phyloP scores from a whole-genome alignment of 768 basidiomycete genomes.

The Pleurotus tuber-regium region DNA sequence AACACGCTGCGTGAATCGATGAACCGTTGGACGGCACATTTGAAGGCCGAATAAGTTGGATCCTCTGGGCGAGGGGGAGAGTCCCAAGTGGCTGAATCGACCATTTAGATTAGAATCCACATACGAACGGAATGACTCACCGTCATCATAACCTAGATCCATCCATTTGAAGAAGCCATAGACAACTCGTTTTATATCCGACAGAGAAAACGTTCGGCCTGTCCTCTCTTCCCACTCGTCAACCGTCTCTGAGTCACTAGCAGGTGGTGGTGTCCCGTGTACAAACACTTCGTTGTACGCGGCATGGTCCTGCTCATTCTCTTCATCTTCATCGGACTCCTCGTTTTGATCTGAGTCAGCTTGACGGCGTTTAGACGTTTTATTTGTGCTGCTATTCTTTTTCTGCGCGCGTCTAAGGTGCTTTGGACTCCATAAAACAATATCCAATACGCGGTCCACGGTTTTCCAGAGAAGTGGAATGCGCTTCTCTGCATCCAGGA shows the following conservation, averaged over 20 bases:
- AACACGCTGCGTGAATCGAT: conserved; percentile 58
- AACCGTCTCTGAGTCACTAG: conserved; percentile 52
- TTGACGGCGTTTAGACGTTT: conserved; percentile 24
- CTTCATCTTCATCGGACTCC: conserved; percentile 21
- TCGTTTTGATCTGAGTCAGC: conserved; percentile 23
- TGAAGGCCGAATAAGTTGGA: conserved; percentile 59
- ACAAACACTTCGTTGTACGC: conserved; percentile 43
- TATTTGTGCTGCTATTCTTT: conserved; percentile 16
- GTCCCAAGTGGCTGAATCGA: conserved; percentile 91
- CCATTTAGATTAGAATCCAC: too few relatives aligned
- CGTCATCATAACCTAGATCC: conserved; percentile 90
- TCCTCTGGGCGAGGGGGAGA: conserved; percentile 70
- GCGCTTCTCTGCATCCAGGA: conserved; percentile 67
- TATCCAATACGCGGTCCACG: conserved; percentile 87
- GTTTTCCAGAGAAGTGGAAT: conserved; percentile 86
- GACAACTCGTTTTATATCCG: conserved; percentile 60
- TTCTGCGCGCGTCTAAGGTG: conserved; percentile 20
- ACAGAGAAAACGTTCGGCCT: conserved; percentile 35
- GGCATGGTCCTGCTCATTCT: conserved; percentile 26
- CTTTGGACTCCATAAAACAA: conserved; percentile 58
- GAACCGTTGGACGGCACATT: conserved; percentile 64
- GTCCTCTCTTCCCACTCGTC: conserved; percentile 58
- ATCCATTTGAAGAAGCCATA: conserved; percentile 94
- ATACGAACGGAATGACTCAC: too few relatives aligned
- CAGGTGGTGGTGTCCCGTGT: conserved; percentile 63